These are phyloP conservation scores for Elaeis oleifera DNA, from an alignment of 202 grass and related monocot species.

Conservation along the genomic window DNA sequence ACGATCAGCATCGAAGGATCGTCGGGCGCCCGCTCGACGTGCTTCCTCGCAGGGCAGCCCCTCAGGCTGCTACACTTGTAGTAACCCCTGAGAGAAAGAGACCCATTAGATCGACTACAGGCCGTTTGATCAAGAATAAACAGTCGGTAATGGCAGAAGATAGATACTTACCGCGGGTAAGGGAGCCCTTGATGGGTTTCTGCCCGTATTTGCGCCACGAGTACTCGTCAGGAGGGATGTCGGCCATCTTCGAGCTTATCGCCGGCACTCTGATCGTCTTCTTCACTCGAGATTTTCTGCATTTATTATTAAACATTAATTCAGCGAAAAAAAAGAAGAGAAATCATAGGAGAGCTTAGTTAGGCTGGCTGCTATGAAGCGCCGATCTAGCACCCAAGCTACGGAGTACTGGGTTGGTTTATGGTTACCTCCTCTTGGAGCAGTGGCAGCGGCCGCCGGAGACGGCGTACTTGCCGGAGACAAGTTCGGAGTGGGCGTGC, in stretches of 20 bases:
- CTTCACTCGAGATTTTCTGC: constrained; percentile 39
- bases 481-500: constrained; percentile 37
- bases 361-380: too few relatives aligned
- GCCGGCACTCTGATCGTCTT: constrained; percentile 44
- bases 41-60: constrained; percentile 85
- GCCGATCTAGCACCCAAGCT: too few relatives aligned
- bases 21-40: constrained; percentile 65
- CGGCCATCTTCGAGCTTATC: constrained; percentile 44
- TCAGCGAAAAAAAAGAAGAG: not conserved
- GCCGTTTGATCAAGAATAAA: not conserved
- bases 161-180: constrained; percentile 40
- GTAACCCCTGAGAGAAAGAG: constrained; percentile 38
- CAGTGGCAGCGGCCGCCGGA: constrained; percentile 38
- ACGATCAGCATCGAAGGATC: constrained; percentile 68
- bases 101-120: not conserved
- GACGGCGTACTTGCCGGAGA: not conserved
- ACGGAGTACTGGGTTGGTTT: not conserved
- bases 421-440: constrained; percentile 49
- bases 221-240: constrained; percentile 58
- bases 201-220: constrained; percentile 93
- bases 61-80: constrained; percentile 89
- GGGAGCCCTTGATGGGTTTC: constrained; percentile 83
- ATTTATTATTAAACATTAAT: not conserved
- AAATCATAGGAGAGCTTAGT: too few relatives aligned
- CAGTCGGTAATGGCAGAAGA: not conserved